Evolutionary conservation across 352 stramenopile genomes (phyloP).

Genomic region (Peronospora belbahrii): DNA sequence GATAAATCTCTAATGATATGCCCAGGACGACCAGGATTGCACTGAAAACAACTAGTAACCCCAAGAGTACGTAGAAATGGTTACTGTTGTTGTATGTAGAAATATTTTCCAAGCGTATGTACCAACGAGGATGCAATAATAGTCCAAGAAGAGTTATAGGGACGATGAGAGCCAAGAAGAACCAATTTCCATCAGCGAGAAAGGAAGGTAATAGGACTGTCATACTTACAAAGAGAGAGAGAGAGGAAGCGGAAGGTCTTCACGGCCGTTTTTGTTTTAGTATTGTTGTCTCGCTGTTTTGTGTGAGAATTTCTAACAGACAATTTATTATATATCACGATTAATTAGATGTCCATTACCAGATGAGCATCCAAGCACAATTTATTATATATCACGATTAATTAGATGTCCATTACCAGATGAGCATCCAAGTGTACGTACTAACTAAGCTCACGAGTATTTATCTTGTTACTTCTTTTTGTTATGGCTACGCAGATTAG

Average conservation of each 20-base stretch:
- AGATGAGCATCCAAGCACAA: background rate
- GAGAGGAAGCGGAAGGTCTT: no score
- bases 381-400: constrained; percentile 36
- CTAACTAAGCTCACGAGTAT: no score
- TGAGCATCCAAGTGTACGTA: constrained; percentile 3
- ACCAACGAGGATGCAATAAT: constrained; percentile 41
- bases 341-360: constrained; percentile 7
- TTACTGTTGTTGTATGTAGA: constrained; percentile 17
- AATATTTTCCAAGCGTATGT: constrained; percentile 14
- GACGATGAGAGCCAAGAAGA: constrained; percentile 33
- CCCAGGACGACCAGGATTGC: constrained; percentile 33
- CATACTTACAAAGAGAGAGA: constrained; percentile 20
- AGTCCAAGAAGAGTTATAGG: constrained; percentile 21
- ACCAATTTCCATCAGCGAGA: constrained; percentile 61
- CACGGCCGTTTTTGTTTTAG: no score
- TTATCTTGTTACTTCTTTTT: no score
- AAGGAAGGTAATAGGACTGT: constrained; percentile 62
- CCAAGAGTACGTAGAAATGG: constrained; percentile 32
- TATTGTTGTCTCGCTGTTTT: no score
- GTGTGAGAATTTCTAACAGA: no score
- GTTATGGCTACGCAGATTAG: constrained; percentile 27
- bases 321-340: constrained; percentile 34
- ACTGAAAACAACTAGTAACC: constrained; percentile 25
- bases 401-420: constrained; percentile 1
- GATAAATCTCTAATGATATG: constrained; percentile 50